Evolutionary conservation across 2,329 filamentous ascomycete genomes (phyloP).

Genomic region (Amesomyces nigricolor): DNA sequence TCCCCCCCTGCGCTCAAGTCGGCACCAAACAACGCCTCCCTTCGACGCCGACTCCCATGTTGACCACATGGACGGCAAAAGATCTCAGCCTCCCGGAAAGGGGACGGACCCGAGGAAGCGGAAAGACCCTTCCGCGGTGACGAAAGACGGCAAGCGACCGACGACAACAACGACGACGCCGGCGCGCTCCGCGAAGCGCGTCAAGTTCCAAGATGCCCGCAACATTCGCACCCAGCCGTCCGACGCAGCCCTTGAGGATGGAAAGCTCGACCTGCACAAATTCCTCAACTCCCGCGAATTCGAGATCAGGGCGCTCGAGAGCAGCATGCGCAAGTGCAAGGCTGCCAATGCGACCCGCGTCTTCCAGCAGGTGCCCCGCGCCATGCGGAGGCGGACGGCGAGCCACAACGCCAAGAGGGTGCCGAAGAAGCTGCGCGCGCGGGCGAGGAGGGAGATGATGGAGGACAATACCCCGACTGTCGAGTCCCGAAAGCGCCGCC

Average conservation of each 20-base stretch:
- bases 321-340: conserved; percentile 73
- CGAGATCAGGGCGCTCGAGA: conserved; percentile 80
- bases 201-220: conserved; percentile 43
- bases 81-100: conserved; percentile 11
- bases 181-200: conserved; percentile 37
- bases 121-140: conserved; percentile 22
- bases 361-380: conserved; percentile 85
- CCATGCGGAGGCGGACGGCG: conserved; percentile 78
- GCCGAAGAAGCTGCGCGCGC: conserved; percentile 65
- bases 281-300: conserved; percentile 84
- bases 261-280: conserved; percentile 76
- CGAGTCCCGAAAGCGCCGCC: conserved; percentile 57
- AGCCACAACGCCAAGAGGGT: conserved; percentile 93
- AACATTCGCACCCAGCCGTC: conserved; percentile 47
- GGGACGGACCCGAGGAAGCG: conserved; percentile 23
- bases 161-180: conserved; percentile 7
- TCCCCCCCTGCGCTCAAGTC: not conserved
- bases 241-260: conserved; percentile 54
- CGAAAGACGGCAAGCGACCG: conserved; percentile 14
- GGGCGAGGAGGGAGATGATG: conserved; percentile 68
- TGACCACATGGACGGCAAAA: conserved; percentile 23
- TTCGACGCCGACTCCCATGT: conserved; percentile 5
- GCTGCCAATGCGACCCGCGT: conserved; percentile 59
- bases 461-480: conserved; percentile 89
- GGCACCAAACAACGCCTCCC: not conserved